phyloP scores from a whole-genome alignment of 768 basidiomycete species.

The Phaffia australis region DNA sequence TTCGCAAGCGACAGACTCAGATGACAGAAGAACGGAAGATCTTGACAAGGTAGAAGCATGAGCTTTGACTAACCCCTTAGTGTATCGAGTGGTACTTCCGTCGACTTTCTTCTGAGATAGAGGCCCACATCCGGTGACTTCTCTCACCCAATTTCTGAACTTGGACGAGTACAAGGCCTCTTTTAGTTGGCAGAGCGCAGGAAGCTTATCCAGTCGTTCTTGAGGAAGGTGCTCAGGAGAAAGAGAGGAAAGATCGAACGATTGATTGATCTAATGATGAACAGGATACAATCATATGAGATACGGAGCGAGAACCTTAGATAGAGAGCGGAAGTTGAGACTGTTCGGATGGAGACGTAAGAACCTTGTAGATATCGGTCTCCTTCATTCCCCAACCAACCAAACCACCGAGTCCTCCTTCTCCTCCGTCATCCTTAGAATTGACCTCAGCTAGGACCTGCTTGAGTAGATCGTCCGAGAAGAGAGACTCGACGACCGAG shows the following conservation, averaged over 20 bases:
- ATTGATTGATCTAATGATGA: slow-evolving; percentile 71
- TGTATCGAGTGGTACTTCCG: slow-evolving; percentile 88
- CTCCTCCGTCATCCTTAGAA: slow-evolving; percentile 38
- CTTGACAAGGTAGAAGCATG: background rate
- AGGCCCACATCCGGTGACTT: slow-evolving; percentile 84
- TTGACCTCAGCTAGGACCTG: slow-evolving; percentile 71
- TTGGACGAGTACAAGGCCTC: slow-evolving; percentile 77
- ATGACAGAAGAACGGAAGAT: background rate
- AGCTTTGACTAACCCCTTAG: slow-evolving; percentile 55
- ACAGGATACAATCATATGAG: background rate
- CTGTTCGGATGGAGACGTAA: background rate
- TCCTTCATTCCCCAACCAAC: slow-evolving; percentile 58
- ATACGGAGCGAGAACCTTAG: background rate
- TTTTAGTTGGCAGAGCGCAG: slow-evolving; percentile 66
- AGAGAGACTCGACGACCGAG: slow-evolving; percentile 64
- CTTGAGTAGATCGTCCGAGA: slow-evolving; percentile 69
- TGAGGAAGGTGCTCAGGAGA: slow-evolving; percentile 60
- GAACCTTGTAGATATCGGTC: slow-evolving; percentile 94
- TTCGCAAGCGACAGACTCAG: background rate
- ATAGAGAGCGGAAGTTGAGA: background rate
- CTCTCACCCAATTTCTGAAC: slow-evolving; percentile 71
- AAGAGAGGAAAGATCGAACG: slow-evolving; percentile 88
- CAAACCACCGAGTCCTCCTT: slow-evolving; percentile 20
- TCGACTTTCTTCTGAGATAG: slow-evolving; percentile 86
- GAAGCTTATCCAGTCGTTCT: slow-evolving; percentile 65